A percentile compares a stretch with the other conserved stretches of the same genome.
These are phyloP conservation scores for Trichosporon sp. DNA, from an alignment of 1,284 basidiomycete species.

Conservation along the genomic window DNA sequence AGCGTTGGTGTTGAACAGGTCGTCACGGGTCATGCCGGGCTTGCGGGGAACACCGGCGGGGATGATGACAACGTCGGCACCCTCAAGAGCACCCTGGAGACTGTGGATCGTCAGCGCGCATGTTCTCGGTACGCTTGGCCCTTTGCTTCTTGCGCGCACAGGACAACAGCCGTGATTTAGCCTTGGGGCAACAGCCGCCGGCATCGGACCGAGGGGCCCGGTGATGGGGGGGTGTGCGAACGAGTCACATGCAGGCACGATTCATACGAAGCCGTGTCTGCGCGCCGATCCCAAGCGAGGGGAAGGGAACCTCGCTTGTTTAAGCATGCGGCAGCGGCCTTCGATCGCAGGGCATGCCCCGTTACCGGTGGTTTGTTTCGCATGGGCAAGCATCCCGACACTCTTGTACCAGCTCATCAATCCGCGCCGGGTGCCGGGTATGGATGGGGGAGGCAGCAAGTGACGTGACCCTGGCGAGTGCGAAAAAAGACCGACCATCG, in stretches of 20 bases:
- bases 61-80: constrained; percentile 87
- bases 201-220: neutral
- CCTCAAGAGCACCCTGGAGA: constrained; percentile 74
- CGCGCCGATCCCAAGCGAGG: neutral
- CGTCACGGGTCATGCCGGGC: constrained; percentile 64
- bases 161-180: neutral
- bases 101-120: constrained; percentile 59
- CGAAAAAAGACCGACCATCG: constrained; percentile 4
- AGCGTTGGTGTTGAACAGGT: constrained; percentile 68
- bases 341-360: neutral
- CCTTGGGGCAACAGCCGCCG: neutral
- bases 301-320: neutral
- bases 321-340: neutral
- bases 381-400: neutral
- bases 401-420: neutral
- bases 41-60: constrained; percentile 97
- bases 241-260: neutral
- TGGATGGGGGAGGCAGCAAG: neutral
- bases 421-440: constrained; percentile 3
- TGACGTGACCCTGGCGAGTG: constrained; percentile 1
- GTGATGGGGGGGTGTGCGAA: neutral
- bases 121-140: neutral
- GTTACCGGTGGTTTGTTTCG: neutral
- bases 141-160: neutral
- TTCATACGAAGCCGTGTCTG: neutral